Percentiles rank a stretch among this genome's conserved stretches.
phyloP scores from a whole-genome alignment of 2,329 filamentous ascomycete genomes.

The Stagonosporopsis rhizophila region DNA sequence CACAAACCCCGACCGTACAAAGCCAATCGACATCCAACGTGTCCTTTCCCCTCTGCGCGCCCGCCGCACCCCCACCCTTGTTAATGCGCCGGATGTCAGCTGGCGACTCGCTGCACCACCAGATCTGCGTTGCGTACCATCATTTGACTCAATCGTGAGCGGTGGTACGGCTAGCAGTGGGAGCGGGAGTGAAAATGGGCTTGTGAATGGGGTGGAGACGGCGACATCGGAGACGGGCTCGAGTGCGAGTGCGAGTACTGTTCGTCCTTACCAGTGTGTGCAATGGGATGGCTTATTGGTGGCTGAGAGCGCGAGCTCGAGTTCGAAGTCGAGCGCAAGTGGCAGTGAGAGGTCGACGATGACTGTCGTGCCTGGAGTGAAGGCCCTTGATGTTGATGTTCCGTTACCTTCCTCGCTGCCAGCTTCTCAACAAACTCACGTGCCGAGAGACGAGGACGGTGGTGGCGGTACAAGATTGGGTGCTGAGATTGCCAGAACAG shows the following conservation, averaged over 20 bases:
- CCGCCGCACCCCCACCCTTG: conserved; percentile 11
- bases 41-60: conserved; percentile 6
- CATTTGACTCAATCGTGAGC: not conserved
- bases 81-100: conserved; percentile 11
- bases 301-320: not conserved
- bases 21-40: conserved; percentile 1
- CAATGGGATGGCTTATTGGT: not conserved
- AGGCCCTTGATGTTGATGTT: not conserved
- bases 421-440: not conserved
- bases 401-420: not conserved
- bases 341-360: not conserved
- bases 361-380: not conserved
- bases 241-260: not conserved
- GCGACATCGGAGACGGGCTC: not conserved
- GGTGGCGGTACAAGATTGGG: not conserved
- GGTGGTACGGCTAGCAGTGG: not conserved
- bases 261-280: not conserved
- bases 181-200: not conserved
- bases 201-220: not conserved
- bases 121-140: not conserved
- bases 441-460: not conserved
- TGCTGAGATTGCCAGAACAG: not conserved
- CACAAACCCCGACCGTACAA: conserved; percentile 11
- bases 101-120: not conserved
- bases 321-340: no score